Percentiles rank a stretch among this genome's conserved stretches.
phyloP scores from a whole-genome alignment of 352 stramenopile species.

The Globisporangium spiculum region DNA sequence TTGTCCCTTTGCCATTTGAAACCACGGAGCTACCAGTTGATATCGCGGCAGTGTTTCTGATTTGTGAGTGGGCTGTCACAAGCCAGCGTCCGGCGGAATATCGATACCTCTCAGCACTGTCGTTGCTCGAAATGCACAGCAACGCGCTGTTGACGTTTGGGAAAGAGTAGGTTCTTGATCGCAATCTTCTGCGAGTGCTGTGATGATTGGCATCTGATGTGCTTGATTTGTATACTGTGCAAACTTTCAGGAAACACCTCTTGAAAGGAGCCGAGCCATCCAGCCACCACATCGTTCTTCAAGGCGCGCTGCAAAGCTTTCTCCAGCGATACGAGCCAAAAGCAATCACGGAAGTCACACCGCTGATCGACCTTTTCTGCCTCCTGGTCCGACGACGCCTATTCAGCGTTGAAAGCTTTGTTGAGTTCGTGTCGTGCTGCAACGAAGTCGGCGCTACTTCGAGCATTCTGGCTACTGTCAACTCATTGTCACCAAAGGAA shows the following conservation, averaged over 20 bases:
- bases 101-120: conserved; percentile 73
- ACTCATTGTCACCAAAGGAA: conserved; percentile 25
- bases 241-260: conserved; percentile 37
- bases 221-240: conserved; percentile 10
- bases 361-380: conserved; percentile 82
- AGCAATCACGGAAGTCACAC: conserved; percentile 69
- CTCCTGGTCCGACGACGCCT: conserved; percentile 68
- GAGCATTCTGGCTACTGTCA: conserved; percentile 20
- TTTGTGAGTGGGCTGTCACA: conserved; percentile 84
- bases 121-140: conserved; percentile 82
- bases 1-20: conserved; percentile 42
- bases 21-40: conserved; percentile 59
- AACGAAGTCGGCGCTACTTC: conserved; percentile 33
- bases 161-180: conserved; percentile 38
- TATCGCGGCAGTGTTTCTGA: conserved; percentile 59
- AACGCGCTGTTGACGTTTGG: conserved; percentile 55
- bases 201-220: background rate
- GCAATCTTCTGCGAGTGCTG: background rate
- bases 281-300: conserved; percentile 69
- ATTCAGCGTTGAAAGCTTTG: conserved; percentile 71
- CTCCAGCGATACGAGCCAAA: conserved; percentile 76
- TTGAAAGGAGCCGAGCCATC: conserved; percentile 33
- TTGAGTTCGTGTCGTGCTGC: conserved; percentile 61
- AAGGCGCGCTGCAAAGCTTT: conserved; percentile 73
- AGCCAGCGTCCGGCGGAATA: conserved; percentile 79